Base-by-base conservation (phyloP, 2,329 filamentous ascomycete species). In the Talaromyces sp. region DNA sequence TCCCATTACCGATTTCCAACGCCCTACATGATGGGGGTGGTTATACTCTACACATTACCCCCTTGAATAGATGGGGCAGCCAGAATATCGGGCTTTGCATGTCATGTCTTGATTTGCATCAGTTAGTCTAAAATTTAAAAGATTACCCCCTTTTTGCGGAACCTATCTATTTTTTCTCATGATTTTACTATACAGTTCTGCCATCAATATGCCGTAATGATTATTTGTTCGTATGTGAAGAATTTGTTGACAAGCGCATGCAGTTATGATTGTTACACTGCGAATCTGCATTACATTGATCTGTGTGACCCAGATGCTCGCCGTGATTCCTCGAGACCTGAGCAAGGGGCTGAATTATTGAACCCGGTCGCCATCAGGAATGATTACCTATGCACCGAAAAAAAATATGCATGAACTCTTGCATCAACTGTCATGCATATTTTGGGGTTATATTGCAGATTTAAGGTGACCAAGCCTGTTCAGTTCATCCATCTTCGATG, bases 1-100 rank as follows among this genome's bases (percentile, higher is more conserved):
- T 61, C 63, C 45, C 50, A 55, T 58, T 61, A 37, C 59, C 54
- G 64, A 63, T 65, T 65, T 66, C 54, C 60, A 48, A 58, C 54
- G 52, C 55, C 30, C 36, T 54, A 47, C 40, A 49, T 56, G 36
- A 44, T 30, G 41, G 27, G 30, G 37, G 49, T 36, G 13, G 14
- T 17, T 17, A 37, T 27, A 30, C 29, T 41, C 24, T 44, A 41
- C 20, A 45, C 36, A 40, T 35, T 13, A n/a, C 30, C 42, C 39
- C 29, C 30, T 27, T 16, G 16, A 39, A 32, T 3, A 41, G 29
- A 52, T 43, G 46, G 40, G 44, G 32, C 16, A 14, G 41, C 20
- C 14, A 17, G 29, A 53, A 37, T 35, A 49, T 35, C 50, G 45
- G 48, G 51, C 42, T 32, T 46, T 52, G 54, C 54, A 55, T 54